Conservation (phyloP, 768 basidiomycete genomes). For the Gloeopeniophorella convolvens region DNA sequence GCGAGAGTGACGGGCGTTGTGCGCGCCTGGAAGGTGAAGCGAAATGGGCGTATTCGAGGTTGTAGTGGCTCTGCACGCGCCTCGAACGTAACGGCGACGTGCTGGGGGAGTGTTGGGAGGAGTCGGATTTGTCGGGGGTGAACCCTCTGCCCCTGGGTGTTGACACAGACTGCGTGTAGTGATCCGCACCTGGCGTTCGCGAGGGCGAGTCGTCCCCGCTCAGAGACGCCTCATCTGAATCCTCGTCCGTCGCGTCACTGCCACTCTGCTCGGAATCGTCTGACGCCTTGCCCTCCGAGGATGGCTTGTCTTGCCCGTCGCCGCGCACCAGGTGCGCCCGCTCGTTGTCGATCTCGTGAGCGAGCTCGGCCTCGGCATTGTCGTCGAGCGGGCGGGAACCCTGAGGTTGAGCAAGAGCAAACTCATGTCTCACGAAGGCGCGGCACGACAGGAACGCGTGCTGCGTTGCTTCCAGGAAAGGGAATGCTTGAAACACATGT, state of each 20-base stretch:
- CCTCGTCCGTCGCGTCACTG: conserved; percentile 14
- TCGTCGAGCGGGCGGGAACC: conserved; percentile 47
- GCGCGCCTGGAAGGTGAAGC: not conserved
- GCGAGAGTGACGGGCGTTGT: not conserved
- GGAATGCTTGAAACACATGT: conserved; percentile 88
- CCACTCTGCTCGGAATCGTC: conserved; percentile 10
- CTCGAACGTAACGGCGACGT: not conserved
- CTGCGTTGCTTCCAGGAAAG: conserved; percentile 62
- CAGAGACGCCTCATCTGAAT: conserved; percentile 10
- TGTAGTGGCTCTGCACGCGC: conserved; percentile 8
- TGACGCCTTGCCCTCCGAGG: conserved; percentile 3
- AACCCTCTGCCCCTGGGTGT: no score
- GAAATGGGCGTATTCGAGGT: conserved; percentile 1
- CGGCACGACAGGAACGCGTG: conserved; percentile 66
- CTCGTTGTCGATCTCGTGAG: conserved; percentile 64
- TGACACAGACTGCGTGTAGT: not conserved
- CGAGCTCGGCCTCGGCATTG: conserved; percentile 53
- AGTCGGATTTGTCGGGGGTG: not conserved
- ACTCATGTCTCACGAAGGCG: conserved; percentile 54
- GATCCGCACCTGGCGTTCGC: not conserved
- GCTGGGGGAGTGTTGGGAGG: not conserved
- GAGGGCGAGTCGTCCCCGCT: conserved; percentile 12
- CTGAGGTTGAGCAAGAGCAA: conserved; percentile 47
- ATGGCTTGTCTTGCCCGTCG: conserved; percentile 55
- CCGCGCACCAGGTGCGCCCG: conserved; percentile 63